Conservation (phyloP, 106 monocot species). For the Allium fistulosum region DNA sequence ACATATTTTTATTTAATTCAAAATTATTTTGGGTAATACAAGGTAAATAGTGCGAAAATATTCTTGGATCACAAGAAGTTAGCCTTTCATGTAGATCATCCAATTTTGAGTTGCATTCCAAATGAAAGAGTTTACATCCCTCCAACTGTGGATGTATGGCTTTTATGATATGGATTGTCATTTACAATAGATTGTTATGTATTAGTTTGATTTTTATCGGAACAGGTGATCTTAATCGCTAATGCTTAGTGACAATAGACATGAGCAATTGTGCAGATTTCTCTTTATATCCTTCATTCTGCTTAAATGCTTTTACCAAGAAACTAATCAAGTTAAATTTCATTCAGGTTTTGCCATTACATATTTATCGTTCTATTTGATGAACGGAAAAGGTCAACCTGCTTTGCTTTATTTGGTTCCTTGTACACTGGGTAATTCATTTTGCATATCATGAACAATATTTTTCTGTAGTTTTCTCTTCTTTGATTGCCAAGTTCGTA, state of each 20-base stretch:
- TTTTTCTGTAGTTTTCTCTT: not conserved
- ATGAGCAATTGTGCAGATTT: too few relatives aligned
- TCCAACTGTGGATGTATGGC: not conserved
- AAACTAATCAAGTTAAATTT: not conserved
- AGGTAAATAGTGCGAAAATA: too few relatives aligned
- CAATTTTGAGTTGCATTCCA: not conserved
- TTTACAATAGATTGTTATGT: not conserved
- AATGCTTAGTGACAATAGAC: too few relatives aligned
- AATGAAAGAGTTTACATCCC: not conserved
- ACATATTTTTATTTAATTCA: not conserved
- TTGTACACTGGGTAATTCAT: slow-evolving; percentile 8
- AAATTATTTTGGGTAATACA: not conserved
- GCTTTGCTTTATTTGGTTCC: slow-evolving; percentile 8
- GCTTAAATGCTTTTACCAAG: not conserved
- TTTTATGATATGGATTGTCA: not conserved
- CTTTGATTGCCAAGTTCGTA: not conserved
- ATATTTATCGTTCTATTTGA: slow-evolving; percentile 4
- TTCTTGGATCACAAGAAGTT: not conserved
- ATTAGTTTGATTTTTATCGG: not conserved
- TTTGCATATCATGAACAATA: not conserved
- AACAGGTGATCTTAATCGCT: not conserved
- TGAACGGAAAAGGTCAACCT: slow-evolving; percentile 9
- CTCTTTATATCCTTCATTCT: not conserved
- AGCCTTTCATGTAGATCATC: not conserved
- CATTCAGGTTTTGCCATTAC: slow-evolving; percentile 1